Evolutionary conservation across 148 eudicot genomes (phyloP), one percentile per base, ranked within the genome.

Genomic region (Hydrangea macrophylla): DNA sequence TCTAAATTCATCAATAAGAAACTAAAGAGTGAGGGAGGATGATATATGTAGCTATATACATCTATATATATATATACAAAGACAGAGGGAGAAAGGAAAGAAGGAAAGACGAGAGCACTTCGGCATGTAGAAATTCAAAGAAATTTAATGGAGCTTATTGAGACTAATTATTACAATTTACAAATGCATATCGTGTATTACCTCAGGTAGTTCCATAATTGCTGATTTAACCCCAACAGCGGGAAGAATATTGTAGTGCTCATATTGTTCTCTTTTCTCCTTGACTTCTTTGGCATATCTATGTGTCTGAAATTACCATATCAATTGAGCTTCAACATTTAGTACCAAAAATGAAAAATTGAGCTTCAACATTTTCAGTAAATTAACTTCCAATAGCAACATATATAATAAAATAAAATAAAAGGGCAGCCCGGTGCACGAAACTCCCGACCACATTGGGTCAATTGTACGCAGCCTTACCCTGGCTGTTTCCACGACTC

Each of bases 181-280:
- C 72, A 37, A 36, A n/a, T 40, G 35, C 22, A 56, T 28, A 35
- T 20, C 6, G 17, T 60, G 60, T 48, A 55, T 60, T 67, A 94
- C 99, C 99, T 94, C 99, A 12, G 99, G 91, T 74, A 91, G 88
- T 77, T 94, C 88, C 99, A 94, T 90, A 27, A 94, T 91, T 51
- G 91, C 88, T 70, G 97, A 97, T 74, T 89, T 89, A 58, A 87
- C 84, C 35, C 87, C 89, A 70, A 89, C 79, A 68, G 93, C 86
- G 20, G 99, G 99, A 61, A 94, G 92, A 84, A 94, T 91, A 78
- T 94, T 94, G 62, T 87, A 91, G 79, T 87, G 96, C 76, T 74
- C 88, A 72, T 80, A 70, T 62, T 88, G 92, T 56, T 82, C 91
- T 71, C 61, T 85, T 73, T 87, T 94, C 82, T 84, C 83, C 77